Percentiles rank a stretch among this genome's conserved stretches.
Conservation (phyloP, 257 asterid genomes). For the Leonotis leonurus region DNA sequence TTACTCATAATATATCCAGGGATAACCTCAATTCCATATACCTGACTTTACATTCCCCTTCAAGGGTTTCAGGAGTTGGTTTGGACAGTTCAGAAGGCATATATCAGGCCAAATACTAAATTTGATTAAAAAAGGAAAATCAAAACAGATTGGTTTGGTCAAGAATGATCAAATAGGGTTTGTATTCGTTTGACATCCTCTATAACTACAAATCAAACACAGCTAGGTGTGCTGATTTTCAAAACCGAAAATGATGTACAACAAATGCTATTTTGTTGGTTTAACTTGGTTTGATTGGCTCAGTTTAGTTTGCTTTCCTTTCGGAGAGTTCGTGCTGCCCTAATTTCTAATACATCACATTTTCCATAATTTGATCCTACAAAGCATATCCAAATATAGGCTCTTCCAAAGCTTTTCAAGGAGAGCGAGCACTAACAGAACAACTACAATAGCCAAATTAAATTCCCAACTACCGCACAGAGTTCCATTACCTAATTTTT, state of each 20-base stretch:
- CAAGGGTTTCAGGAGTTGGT: background rate
- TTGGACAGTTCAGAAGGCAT: too few relatives aligned
- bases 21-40: background rate
- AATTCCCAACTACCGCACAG: background rate
- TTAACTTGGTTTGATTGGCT: background rate
- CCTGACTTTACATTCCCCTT: background rate
- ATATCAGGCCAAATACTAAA: too few relatives aligned
- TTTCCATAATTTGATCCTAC: background rate
- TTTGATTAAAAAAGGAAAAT: too few relatives aligned
- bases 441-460: background rate
- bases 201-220: background rate
- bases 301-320: too few relatives aligned
- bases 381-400: background rate
- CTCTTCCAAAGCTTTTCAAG: background rate
- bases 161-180: too few relatives aligned
- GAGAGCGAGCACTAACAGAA: background rate
- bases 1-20: background rate
- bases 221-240: background rate
- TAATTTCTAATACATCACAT: background rate
- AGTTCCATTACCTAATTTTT: slow-evolving; percentile 1
- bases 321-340: background rate
- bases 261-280: background rate
- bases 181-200: background rate
- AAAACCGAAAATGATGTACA: background rate
- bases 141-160: too few relatives aligned